Conservation (phyloP, 169 alveolate species). For the Plasmodium blacklocki region DNA sequence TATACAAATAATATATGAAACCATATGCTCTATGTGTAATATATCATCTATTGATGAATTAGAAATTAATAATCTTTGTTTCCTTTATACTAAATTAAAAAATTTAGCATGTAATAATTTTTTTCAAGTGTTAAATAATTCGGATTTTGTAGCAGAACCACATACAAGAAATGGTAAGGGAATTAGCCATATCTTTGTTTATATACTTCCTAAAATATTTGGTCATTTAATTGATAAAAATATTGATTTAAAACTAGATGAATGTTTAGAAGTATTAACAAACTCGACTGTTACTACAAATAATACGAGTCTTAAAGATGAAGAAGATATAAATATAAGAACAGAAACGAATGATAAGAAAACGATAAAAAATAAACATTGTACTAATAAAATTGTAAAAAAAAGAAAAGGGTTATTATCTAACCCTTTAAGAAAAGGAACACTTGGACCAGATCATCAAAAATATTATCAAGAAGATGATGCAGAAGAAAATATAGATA, state of each 20-base stretch:
- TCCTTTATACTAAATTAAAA: slow-evolving; percentile 45
- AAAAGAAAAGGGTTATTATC: slow-evolving; percentile 41
- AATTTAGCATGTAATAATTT: slow-evolving; percentile 61
- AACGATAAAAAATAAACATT: slow-evolving; percentile 6
- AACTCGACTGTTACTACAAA: slow-evolving; percentile 32
- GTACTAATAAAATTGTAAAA: slow-evolving; percentile 18
- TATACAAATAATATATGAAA: slow-evolving; percentile 23
- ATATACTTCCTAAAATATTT: slow-evolving; percentile 25
- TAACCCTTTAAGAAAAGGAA: slow-evolving; percentile 1
- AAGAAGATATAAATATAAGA: slow-evolving; percentile 29
- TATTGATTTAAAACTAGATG: slow-evolving; percentile 7
- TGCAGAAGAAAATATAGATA: slow-evolving; percentile 31
- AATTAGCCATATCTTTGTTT: slow-evolving; percentile 57
- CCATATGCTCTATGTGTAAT: slow-evolving; percentile 59
- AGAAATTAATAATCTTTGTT: slow-evolving; percentile 29
- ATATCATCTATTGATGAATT: slow-evolving; percentile 29
- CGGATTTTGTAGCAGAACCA: slow-evolving; percentile 50
- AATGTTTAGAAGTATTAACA: slow-evolving; percentile 16
- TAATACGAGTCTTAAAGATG: slow-evolving; percentile 39
- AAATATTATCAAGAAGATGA: slow-evolving; percentile 34
- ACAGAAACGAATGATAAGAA: slow-evolving; percentile 21
- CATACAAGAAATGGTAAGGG: slow-evolving; percentile 69
- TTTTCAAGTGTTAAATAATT: slow-evolving; percentile 40
- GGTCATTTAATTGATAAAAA: slow-evolving; percentile 48
- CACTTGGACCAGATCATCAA: slow-evolving; percentile 1